phyloP scores from a whole-genome alignment of 495 filamentous ascomycete species.

The Massariosphaeria phaeospora region DNA sequence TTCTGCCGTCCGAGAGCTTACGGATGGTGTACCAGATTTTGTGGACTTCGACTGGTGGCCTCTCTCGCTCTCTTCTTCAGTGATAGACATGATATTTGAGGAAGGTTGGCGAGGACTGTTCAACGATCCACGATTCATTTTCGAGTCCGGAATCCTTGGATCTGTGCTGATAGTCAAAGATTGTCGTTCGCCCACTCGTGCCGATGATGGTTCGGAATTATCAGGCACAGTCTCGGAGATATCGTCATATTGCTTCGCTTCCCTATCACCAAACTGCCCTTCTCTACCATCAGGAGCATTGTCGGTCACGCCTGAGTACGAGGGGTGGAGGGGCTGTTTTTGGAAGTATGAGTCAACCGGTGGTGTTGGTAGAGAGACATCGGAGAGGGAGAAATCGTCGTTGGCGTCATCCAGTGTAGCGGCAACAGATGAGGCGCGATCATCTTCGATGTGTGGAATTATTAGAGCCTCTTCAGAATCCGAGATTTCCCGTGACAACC shows the following conservation, averaged over 20 bases:
- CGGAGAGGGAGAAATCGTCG: slow-evolving; percentile 24
- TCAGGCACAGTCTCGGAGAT: too few species aligned
- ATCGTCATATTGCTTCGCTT: too few species aligned
- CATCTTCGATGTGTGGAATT: slow-evolving; percentile 38
- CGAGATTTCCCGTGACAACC: slow-evolving; percentile 29
- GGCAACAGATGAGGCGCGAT: slow-evolving; percentile 39
- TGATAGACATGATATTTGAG: background rate
- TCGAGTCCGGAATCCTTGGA: slow-evolving; percentile 14
- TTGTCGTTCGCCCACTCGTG: slow-evolving; percentile 2
- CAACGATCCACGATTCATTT: slow-evolving; percentile 2
- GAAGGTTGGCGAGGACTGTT: slow-evolving; percentile 3
- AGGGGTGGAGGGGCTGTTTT: background rate
- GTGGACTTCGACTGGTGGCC: slow-evolving; percentile 30
- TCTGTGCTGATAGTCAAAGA: slow-evolving; percentile 31
- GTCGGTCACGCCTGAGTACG: background rate
- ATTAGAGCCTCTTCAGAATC: slow-evolving; percentile 46
- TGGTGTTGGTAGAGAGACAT: slow-evolving; percentile 18
- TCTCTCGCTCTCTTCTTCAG: slow-evolving; percentile 5
- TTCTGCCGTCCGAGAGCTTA: slow-evolving; percentile 40
- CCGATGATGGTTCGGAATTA: background rate
- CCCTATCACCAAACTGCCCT: background rate
- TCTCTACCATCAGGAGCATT: background rate
- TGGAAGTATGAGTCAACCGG: slow-evolving; percentile 8
- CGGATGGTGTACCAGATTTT: slow-evolving; percentile 40
- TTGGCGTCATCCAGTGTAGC: slow-evolving; percentile 38